Evolutionary conservation across 345 rosid genomes (phyloP).

Genomic region (Eutrema heterophyllum): DNA sequence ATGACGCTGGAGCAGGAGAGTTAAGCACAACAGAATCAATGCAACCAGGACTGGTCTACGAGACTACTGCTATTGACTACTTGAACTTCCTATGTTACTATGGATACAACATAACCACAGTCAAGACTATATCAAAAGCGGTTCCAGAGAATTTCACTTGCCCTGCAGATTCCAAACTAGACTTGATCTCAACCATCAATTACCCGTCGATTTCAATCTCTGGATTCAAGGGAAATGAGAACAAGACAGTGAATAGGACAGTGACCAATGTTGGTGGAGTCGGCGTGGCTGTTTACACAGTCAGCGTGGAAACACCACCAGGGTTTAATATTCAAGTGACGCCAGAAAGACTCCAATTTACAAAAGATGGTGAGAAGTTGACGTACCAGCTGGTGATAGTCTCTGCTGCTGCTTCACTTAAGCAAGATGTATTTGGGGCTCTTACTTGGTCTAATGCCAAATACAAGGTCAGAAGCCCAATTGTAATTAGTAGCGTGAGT

Average conservation of each 20-base stretch:
- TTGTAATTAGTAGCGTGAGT: conserved; percentile 42
- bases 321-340: conserved; percentile 36
- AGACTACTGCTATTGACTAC: conserved; percentile 58
- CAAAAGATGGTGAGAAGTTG: conserved; percentile 39
- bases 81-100: conserved; percentile 64
- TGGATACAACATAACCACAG: conserved; percentile 42
- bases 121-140: conserved; percentile 38
- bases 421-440: conserved; percentile 53
- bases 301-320: conserved; percentile 30
- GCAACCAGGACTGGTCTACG: conserved; percentile 65
- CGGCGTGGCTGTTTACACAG: conserved; percentile 37
- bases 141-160: conserved; percentile 49
- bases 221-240: conserved; percentile 33
- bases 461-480: conserved; percentile 50
- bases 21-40: conserved; percentile 45
- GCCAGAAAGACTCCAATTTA: conserved; percentile 48
- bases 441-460: conserved; percentile 58
- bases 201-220: conserved; percentile 72
- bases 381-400: conserved; percentile 41
- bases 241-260: conserved; percentile 45
- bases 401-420: conserved; percentile 20
- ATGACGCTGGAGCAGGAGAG: conserved; percentile 71
- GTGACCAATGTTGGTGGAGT: conserved; percentile 63
- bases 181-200: conserved; percentile 55
- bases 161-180: conserved; percentile 41